A percentile compares a stretch with the other conserved stretches of the same genome.
Evolutionary conservation across 2,329 filamentous ascomycete species (phyloP).

Genomic region (Diaporthe ampelina): DNA sequence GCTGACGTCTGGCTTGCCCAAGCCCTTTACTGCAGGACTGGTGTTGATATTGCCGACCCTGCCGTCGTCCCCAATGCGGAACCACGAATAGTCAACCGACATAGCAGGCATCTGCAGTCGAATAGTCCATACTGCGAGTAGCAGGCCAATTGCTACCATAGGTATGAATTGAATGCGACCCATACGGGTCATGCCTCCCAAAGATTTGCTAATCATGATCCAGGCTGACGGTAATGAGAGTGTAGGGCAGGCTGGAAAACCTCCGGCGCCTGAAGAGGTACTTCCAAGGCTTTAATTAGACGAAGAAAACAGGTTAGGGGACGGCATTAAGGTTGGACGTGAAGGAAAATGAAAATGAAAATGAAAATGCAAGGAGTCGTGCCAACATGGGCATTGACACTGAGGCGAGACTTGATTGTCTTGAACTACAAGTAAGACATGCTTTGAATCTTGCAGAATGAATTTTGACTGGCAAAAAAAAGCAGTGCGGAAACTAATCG

Average conservation of each 20-base stretch:
- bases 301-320: not conserved
- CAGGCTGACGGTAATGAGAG: not conserved
- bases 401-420: constrained; percentile 10
- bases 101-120: constrained; percentile 26
- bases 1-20: constrained; percentile 39
- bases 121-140: constrained; percentile 33
- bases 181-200: not conserved
- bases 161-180: constrained; percentile 17
- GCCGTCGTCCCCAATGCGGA: not conserved
- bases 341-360: not conserved
- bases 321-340: not conserved
- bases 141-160: constrained; percentile 6
- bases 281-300: not conserved
- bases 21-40: constrained; percentile 5
- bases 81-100: constrained; percentile 22
- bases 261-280: not conserved
- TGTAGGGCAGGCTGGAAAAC: not conserved
- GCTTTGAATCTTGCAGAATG: not conserved
- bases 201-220: constrained; percentile 23
- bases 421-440: constrained; percentile 19
- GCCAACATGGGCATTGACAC: constrained; percentile 5
- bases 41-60: constrained; percentile 2
- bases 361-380: not conserved
- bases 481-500: not conserved
- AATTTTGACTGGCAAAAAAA: not conserved